Base-by-base conservation (phyloP, 2,329 filamentous ascomycete species). In the Neophaeococcomyces mojaviensis region DNA sequence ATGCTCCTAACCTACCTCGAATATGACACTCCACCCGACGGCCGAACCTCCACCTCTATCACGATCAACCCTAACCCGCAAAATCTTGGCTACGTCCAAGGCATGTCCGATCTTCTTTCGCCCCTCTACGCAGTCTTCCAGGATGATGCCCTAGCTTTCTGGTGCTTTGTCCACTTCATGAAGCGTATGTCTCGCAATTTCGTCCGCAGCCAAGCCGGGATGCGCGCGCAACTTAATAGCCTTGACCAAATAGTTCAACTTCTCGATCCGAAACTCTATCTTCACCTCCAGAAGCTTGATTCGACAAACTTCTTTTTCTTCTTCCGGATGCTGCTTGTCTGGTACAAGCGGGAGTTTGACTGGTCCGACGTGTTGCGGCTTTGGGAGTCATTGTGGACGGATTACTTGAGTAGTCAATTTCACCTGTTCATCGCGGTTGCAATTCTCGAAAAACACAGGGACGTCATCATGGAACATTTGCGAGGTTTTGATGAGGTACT, bases 251-350 rank as follows among this genome's bases (percentile, higher is more conserved):
- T 98, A 1, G 88, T 97, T 10, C 88, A 94, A 61, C 86, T 98
- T 47, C 89, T 98, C 81, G 92, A 98, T 56, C 92, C 94, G 0
- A 86, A 88, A 61, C 79, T 98, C 6, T 97, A 96, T 66, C 74
- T 86, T 2, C 92, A 98, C 58, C 78, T 98, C 0, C 81, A 94
- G 64, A 82, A 78, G 13, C 86, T 89, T 16, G 94, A 98, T 59
- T 94, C 86, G 59, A 98, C 92, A 19, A 98, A 98, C 64, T 98
- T 98, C 67, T 98, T 98, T 68, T 98, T 98, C 72, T 97, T 98
- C 73, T 98, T 56, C 78, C 86, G 92, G 49, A 97, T 97, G 92
- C 74, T 98, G 28, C 74, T 98, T 1, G 92, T 98, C 8, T 98
- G 92, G 92, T 98, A 92, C 67, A 98, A 98, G 72, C 84, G 92